Percentiles rank a stretch among this genome's conserved stretches.
Conservation (phyloP, 1,284 basidiomycete genomes). For the Boletellus sp. region DNA sequence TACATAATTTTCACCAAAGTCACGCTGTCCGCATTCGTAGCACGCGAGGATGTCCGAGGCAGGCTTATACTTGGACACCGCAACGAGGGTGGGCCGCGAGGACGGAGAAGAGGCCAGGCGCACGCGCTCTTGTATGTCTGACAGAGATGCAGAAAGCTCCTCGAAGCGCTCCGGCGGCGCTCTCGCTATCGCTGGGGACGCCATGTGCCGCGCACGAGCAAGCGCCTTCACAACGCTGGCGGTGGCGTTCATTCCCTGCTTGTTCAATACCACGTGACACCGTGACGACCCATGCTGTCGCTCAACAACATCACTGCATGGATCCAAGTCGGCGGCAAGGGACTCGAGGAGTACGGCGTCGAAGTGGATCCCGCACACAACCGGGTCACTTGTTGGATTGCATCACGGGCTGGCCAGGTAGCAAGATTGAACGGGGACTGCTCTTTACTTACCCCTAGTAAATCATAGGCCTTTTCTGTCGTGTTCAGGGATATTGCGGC, state of each 20-base stretch:
- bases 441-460: constrained; percentile 2
- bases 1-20: constrained; percentile 98
- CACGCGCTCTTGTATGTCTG: constrained; percentile 49
- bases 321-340: constrained; percentile 32
- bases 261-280: too few species aligned
- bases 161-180: constrained; percentile 34
- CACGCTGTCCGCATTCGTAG: constrained; percentile 75
- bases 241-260: too few species aligned
- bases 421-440: not conserved
- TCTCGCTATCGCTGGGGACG: constrained; percentile 10
- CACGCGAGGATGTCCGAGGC: constrained; percentile 83
- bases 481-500: constrained; percentile 15
- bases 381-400: constrained; percentile 38
- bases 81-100: constrained; percentile 56
- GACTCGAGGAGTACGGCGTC: constrained; percentile 28
- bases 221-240: too few species aligned
- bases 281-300: constrained; percentile 27
- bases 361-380: constrained; percentile 23
- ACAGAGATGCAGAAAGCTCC: constrained; percentile 51
- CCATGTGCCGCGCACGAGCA: constrained; percentile 13
- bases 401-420: constrained; percentile 38
- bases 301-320: constrained; percentile 29
- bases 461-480: constrained; percentile 14
- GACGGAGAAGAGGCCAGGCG: constrained; percentile 33
- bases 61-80: constrained; percentile 95